Percentiles rank a stretch among this genome's conserved stretches.
These are phyloP conservation scores for Cyberlindnera xishuangbannaensis DNA, from an alignment of 805 yeast species.

Conservation along the genomic window DNA sequence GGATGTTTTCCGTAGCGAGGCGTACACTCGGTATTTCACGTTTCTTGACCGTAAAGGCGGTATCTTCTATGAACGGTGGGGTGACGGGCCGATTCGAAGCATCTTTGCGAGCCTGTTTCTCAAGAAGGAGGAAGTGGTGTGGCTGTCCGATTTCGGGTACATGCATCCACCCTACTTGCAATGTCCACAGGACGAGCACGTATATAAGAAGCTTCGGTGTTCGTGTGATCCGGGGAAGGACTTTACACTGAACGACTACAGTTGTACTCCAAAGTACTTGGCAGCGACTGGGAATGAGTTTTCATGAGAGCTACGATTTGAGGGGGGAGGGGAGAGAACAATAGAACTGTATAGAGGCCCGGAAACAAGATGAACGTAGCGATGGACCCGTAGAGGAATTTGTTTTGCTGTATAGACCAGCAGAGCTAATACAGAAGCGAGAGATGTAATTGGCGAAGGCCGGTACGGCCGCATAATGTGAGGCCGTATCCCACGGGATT, in stretches of 20 bases:
- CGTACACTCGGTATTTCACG: constrained; percentile 64
- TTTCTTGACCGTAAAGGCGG: constrained; percentile 71
- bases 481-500: no score
- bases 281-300: no score
- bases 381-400: no score
- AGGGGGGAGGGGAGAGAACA: no score
- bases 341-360: no score
- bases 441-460: no score
- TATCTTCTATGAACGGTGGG: constrained; percentile 88
- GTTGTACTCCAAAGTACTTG: no score
- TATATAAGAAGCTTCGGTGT: constrained; percentile 59
- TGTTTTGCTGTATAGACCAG: no score
- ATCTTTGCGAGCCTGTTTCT: constrained; percentile 73
- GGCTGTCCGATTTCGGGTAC: constrained; percentile 79
- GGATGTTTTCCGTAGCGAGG: constrained; percentile 67
- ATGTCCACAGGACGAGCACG: constrained; percentile 64
- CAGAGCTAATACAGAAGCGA: no score
- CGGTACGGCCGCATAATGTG: no score
- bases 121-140: constrained; percentile 57
- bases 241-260: constrained; percentile 64
- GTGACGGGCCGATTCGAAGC: constrained; percentile 86
- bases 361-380: no score
- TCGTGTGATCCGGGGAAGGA: constrained; percentile 68
- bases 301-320: no score
- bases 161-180: constrained; percentile 68